Conservation (phyloP, 805 yeast genomes). For the Barnettozyma californica region DNA sequence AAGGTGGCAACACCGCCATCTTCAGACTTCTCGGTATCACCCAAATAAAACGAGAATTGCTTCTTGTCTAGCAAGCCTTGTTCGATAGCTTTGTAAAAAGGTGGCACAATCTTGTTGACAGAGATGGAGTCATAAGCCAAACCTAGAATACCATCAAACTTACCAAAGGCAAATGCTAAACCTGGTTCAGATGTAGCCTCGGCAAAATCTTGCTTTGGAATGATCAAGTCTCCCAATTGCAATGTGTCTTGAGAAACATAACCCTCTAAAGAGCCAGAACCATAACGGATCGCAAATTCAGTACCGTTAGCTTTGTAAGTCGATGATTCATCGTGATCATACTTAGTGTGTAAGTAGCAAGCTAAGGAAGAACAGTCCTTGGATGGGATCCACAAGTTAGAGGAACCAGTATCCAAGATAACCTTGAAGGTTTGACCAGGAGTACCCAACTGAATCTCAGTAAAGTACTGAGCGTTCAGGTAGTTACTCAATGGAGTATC, state of each 20-base stretch:
- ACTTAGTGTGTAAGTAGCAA: conserved; percentile 89
- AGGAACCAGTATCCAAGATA: conserved; percentile 91
- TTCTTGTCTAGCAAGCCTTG: conserved; percentile 79
- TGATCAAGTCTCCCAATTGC: conserved; percentile 74
- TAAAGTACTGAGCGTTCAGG: conserved; percentile 91
- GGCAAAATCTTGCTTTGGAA: conserved; percentile 89
- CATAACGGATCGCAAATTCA: conserved; percentile 81
- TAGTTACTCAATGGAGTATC: conserved; percentile 88
- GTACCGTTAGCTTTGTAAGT: conserved; percentile 85
- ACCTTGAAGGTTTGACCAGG: conserved; percentile 94
- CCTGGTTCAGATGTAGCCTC: conserved; percentile 98
- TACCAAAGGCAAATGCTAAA: conserved; percentile 95
- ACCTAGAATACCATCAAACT: conserved; percentile 96
- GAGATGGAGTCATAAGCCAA: conserved; percentile 90
- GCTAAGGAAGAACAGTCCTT: conserved; percentile 87
- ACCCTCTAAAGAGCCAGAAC: conserved; percentile 91
- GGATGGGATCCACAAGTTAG: conserved; percentile 96
- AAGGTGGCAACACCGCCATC: conserved; percentile 90
- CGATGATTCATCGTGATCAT: conserved; percentile 77
- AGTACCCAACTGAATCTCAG: conserved; percentile 87
- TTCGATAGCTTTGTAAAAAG: conserved; percentile 82
- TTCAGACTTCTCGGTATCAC: conserved; percentile 62
- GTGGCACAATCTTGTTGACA: conserved; percentile 87
- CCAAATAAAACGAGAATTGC: conserved; percentile 86
- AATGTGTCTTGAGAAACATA: conserved; percentile 83